phyloP scores from a whole-genome alignment of 305 asterid genomes.

The Ilex paraguariensis region DNA sequence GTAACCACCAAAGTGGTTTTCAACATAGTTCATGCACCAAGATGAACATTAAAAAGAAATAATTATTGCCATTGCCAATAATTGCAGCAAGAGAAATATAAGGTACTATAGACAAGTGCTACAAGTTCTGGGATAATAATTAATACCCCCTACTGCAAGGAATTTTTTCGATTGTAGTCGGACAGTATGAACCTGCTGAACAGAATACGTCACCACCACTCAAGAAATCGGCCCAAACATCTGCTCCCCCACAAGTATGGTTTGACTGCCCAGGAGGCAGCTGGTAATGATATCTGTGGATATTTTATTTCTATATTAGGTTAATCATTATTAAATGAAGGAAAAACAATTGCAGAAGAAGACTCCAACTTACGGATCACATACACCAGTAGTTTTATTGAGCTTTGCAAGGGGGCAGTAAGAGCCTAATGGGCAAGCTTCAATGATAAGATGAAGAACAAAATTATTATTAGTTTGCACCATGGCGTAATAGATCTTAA shows the following conservation, averaged over 20 bases:
- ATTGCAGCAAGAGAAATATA: background rate
- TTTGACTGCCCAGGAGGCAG: constrained; percentile 67
- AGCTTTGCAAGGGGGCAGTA: constrained; percentile 62
- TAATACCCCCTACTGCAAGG: constrained; percentile 65
- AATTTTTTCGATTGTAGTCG: constrained; percentile 41
- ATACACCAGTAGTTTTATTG: constrained; percentile 53
- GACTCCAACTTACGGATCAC: constrained; percentile 63
- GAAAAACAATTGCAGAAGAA: constrained; percentile 5
- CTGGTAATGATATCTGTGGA: constrained; percentile 62
- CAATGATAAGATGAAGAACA: constrained; percentile 12
- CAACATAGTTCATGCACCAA: background rate
- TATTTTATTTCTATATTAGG: constrained; percentile 1
- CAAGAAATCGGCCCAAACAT: constrained; percentile 61
- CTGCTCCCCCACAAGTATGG: constrained; percentile 78
- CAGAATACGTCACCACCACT: constrained; percentile 55
- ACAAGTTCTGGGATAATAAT: constrained; percentile 13
- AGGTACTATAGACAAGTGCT: constrained; percentile 3
- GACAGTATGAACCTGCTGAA: constrained; percentile 70
- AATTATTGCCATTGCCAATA: constrained; percentile 3
- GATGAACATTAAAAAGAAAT: background rate
- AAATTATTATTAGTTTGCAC: constrained; percentile 1
- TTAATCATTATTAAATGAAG: constrained; percentile 10
- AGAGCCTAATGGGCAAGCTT: constrained; percentile 82
- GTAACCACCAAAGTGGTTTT: background rate
- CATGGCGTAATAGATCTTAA: background rate